Conservation (phyloP, 306 rosid species). For the Trichosanthes cucumerina region DNA sequence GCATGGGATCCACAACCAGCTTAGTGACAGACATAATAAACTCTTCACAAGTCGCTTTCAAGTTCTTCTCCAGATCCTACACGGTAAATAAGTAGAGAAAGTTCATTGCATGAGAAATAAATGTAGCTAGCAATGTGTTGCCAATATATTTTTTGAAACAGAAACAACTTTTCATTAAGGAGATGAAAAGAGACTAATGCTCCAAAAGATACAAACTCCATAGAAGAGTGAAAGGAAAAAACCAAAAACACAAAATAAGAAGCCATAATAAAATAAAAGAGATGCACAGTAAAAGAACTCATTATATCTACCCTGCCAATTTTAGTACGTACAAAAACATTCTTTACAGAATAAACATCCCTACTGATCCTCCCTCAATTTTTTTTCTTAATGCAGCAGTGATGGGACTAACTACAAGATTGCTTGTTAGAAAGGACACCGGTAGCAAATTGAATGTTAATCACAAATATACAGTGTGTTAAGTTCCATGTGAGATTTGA, state of each 20-base stretch:
- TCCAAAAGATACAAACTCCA: too few species aligned
- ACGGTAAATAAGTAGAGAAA: constrained; percentile 16
- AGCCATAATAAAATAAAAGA: too few species aligned
- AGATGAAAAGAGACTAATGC: too few species aligned
- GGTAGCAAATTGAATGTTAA: not conserved
- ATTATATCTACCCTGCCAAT: not conserved
- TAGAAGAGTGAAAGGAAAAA: too few species aligned
- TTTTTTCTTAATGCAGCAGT: not conserved
- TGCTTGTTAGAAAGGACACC: not conserved
- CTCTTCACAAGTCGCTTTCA: constrained; percentile 93
- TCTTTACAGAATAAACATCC: not conserved
- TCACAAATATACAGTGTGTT: not conserved
- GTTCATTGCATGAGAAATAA: not conserved
- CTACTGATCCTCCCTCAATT: not conserved
- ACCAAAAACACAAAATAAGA: too few species aligned
- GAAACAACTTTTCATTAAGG: too few species aligned
- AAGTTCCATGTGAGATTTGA: not conserved
- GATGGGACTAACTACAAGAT: not conserved
- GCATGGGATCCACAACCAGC: constrained; percentile 96
- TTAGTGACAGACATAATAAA: constrained; percentile 94
- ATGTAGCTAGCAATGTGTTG: not conserved
- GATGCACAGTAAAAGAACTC: not conserved
- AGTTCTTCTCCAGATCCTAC: constrained; percentile 94
- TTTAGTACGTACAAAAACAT: not conserved
- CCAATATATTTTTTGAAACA: too few species aligned